Evolutionary conservation across 176 grass and related monocot genomes (phyloP), one percentile per base, ranked within the genome.

Genomic region (Panicum miliaceum): DNA sequence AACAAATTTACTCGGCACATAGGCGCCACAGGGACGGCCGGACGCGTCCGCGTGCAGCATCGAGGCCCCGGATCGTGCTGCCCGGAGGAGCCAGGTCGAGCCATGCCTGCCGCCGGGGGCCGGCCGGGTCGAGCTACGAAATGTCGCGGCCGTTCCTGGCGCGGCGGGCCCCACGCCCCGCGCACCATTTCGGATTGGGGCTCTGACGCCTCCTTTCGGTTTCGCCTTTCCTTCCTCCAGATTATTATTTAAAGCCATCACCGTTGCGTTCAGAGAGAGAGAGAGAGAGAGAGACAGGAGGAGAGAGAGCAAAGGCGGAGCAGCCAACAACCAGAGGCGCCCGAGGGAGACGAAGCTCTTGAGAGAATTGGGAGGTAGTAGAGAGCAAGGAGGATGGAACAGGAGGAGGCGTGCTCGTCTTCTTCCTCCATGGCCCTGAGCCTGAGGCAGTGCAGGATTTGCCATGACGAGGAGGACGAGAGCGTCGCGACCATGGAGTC

Each of bases 391-490:
- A 78, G 7, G 75, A 57, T 3, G 54, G 84, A 71, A 73, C 35
- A 47, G 66, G 66, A 82, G 26, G 88, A 54, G 4, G 4, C 56
- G 54, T 76, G 46, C 53, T 73, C 84, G 51, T 81, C 76, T 22
- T 81, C 47, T 14, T 58, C 71, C 23, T 65, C 32, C 63, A n/a
- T n/a, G n/a, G 0, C 29, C 29, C 29, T 35, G 62, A 2, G 0
- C 23, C 23, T 70, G 57, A 78, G 82, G 47, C 87, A 94, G 78
- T 97, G 94, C 64, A 94, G 91, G 71, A 97, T 97, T 79, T 97
- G 94, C 82, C 94, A 94, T 27, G 94, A 97, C 60, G 92, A 94
- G 80, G 94, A 94, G 89, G 81, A 81, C 16, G 82, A 86, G 27
- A 41, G 75, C 12, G 64, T 84, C 67, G 57, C 84, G 1, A 46